These are phyloP conservation scores for Spathaspora jeffriesii DNA, from an alignment of 1,139 yeast genomes.

Conservation along the genomic window DNA sequence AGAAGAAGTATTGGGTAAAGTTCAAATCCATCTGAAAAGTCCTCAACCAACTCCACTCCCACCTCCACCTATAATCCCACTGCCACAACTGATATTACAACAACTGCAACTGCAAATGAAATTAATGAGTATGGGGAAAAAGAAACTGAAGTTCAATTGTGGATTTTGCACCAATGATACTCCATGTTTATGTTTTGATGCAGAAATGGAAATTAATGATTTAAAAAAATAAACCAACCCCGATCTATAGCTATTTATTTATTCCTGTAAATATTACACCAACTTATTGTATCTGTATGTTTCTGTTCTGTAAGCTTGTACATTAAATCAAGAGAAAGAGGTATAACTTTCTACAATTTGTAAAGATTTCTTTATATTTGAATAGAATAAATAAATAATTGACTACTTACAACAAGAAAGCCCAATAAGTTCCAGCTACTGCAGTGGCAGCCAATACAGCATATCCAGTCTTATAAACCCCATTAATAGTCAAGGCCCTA, in stretches of 20 bases:
- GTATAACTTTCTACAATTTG: too few species aligned
- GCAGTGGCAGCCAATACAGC: conserved; percentile 75
- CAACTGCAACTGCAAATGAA: conserved; percentile 1
- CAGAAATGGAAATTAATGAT: conserved; percentile 19
- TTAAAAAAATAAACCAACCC: conserved; percentile 4
- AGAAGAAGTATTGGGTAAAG: conserved; percentile 14
- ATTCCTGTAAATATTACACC: not conserved
- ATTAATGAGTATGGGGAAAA: conserved; percentile 9
- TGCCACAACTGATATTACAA: conserved; percentile 2
- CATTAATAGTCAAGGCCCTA: conserved; percentile 72
- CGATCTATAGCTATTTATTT: not conserved
- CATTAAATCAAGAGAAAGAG: too few species aligned
- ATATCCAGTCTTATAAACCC: conserved; percentile 93
- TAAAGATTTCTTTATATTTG: not conserved
- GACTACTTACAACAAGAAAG: conserved; percentile 31
- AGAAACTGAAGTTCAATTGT: conserved; percentile 24
- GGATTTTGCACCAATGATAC: conserved; percentile 46
- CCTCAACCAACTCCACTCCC: conserved; percentile 1
- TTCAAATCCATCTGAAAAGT: conserved; percentile 11
- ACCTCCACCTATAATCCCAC: not conserved
- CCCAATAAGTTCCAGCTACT: conserved; percentile 58
- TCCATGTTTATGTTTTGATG: conserved; percentile 43
- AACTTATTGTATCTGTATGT: too few species aligned
- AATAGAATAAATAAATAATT: conserved; percentile 12
- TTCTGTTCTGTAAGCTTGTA: too few species aligned